Conservation (phyloP, 345 rosid species). For the Mangifera indica region DNA sequence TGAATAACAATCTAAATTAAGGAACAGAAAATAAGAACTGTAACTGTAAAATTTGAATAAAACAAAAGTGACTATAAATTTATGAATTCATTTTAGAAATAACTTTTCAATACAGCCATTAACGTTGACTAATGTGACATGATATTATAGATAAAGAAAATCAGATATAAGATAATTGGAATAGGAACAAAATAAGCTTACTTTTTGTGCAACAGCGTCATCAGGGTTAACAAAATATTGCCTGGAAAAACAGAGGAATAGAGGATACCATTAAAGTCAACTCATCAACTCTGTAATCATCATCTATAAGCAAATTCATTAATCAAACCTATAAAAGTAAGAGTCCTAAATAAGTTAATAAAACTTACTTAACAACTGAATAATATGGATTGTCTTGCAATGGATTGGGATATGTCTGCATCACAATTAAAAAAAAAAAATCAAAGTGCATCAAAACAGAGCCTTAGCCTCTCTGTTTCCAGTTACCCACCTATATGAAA, state of each 20-base stretch:
- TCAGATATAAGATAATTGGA: not conserved
- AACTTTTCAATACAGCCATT: not conserved
- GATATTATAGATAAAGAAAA: not conserved
- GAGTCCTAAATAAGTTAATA: not conserved
- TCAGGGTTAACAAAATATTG: conserved; percentile 81
- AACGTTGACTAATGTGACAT: not conserved
- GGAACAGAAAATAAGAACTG: not conserved
- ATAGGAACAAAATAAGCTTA: conserved; percentile 10
- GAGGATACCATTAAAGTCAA: not conserved
- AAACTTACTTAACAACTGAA: conserved; percentile 80
- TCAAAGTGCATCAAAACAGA: conserved; percentile 2
- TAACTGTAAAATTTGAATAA: not conserved
- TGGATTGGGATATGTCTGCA: conserved; percentile 49
- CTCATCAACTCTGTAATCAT: not conserved
- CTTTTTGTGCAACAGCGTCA: conserved; percentile 78
- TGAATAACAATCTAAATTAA: conserved; percentile 66
- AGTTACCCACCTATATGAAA: not conserved
- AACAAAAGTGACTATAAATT: no score
- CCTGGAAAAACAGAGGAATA: conserved; percentile 43
- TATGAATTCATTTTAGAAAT: no score
- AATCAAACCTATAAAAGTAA: not conserved
- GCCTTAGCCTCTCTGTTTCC: not conserved
- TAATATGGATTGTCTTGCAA: conserved; percentile 84
- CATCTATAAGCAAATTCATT: not conserved
- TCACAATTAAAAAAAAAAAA: not conserved